Evolutionary conservation across 805 yeast genomes (phyloP).

Genomic region (Candida sithepensis): DNA sequence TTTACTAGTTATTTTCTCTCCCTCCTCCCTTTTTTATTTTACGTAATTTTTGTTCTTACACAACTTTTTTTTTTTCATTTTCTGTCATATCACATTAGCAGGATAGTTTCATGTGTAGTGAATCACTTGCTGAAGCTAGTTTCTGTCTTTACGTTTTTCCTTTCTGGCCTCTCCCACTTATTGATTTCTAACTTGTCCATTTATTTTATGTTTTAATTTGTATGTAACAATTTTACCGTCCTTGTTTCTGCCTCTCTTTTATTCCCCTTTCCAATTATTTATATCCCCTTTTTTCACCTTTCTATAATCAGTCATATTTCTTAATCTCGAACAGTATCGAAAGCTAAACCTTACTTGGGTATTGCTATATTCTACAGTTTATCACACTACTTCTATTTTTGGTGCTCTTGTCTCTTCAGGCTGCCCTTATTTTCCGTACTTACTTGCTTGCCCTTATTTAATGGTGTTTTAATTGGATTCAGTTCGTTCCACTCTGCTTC

Average conservation of each 20-base stretch:
- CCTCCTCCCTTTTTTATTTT: not conserved
- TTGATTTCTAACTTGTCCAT: slow-evolving; percentile 7
- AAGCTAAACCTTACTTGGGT: no score
- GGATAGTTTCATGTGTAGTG: not conserved
- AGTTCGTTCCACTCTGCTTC: no score
- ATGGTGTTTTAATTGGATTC: no score
- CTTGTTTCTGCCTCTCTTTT: not conserved
- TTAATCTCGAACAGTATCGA: no score
- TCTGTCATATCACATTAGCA: not conserved
- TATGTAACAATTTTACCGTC: not conserved
- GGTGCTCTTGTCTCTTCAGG: no score
- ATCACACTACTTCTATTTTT: no score
- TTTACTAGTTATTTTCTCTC: not conserved
- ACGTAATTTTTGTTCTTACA: not conserved
- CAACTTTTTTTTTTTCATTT: slow-evolving; percentile 2
- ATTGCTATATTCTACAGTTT: no score
- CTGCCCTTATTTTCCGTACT: no score
- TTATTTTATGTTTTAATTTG: not conserved
- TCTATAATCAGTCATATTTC: not conserved
- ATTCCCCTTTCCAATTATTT: not conserved
- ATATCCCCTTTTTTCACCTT: not conserved
- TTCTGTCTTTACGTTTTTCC: slow-evolving; percentile 2
- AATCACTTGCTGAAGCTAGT: not conserved
- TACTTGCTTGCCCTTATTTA: no score
- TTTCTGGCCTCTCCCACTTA: slow-evolving; percentile 6